A percentile compares a stretch with the other conserved stretches of the same genome.
phyloP scores from a whole-genome alignment of 306 rosid species.

The Corylus heterophylla region DNA sequence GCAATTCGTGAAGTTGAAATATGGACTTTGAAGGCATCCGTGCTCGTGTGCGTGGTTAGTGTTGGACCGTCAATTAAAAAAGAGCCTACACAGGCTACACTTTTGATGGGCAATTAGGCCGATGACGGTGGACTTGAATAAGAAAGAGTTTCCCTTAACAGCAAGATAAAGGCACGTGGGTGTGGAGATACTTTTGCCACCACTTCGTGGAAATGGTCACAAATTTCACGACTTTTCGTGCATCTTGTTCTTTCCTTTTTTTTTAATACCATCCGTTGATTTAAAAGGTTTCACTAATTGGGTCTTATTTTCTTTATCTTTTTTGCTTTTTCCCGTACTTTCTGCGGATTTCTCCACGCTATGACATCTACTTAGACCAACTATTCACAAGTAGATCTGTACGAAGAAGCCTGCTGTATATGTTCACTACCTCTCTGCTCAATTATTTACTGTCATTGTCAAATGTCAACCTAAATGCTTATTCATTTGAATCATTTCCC shows the following conservation, averaged over 20 bases:
- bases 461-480: not conserved
- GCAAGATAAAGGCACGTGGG: not conserved
- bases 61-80: not conserved
- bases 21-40: not conserved
- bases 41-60: not conserved
- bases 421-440: not conserved
- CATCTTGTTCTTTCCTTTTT: not conserved
- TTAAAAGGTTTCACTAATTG: not conserved
- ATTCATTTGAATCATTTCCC: not conserved
- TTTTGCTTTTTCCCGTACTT: not conserved
- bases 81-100: conserved; percentile 5
- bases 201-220: conserved; percentile 1
- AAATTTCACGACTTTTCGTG: not conserved
- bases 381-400: not conserved
- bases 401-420: not conserved
- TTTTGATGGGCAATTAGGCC: not conserved
- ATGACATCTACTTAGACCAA: not conserved
- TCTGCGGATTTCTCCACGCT: not conserved
- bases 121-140: not conserved
- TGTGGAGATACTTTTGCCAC: conserved; percentile 1
- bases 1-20: not conserved
- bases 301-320: no score
- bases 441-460: not conserved
- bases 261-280: not conserved
- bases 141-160: not conserved